Conservation (phyloP, 176 grass and related monocot genomes). For the Rhynchospora pubera region DNA sequence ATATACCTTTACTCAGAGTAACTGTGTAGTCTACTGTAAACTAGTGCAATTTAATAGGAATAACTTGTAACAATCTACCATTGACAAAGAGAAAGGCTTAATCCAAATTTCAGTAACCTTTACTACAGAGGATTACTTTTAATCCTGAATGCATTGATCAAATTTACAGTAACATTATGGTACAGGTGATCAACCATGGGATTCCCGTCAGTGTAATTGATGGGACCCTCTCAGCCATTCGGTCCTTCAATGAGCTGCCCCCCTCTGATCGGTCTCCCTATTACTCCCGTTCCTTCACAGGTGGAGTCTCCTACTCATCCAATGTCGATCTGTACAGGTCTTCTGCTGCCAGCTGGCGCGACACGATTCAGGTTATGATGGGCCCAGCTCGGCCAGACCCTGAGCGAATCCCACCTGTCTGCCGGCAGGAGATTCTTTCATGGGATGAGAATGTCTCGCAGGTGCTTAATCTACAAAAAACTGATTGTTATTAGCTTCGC, state of each 20-base stretch:
- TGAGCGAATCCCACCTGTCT: conserved; percentile 43
- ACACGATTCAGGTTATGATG: conserved; percentile 52
- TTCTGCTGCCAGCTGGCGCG: conserved; percentile 75
- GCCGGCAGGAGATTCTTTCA: conserved; percentile 41
- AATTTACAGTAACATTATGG: neutral
- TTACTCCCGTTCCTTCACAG: conserved; percentile 44
- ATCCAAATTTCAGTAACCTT: neutral
- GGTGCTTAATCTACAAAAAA: neutral
- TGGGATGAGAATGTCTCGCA: conserved; percentile 46
- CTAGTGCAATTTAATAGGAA: neutral
- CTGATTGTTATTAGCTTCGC: neutral
- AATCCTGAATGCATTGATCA: neutral
- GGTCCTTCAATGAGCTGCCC: conserved; percentile 65
- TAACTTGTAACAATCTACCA: neutral
- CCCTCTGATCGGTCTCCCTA: conserved; percentile 41
- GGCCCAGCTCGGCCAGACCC: conserved; percentile 32
- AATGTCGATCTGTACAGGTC: conserved; percentile 61
- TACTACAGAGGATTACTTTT: neutral
- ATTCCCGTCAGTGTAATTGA: conserved; percentile 32
- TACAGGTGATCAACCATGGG: conserved; percentile 42
- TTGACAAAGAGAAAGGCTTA: neutral
- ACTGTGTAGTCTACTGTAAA: neutral
- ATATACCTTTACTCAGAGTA: neutral
- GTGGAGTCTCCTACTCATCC: conserved; percentile 62
- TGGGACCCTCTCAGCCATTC: conserved; percentile 41